Evolutionary conservation across 176 grass and related monocot species (phyloP).

Genomic region (Oryza meridionalis): DNA sequence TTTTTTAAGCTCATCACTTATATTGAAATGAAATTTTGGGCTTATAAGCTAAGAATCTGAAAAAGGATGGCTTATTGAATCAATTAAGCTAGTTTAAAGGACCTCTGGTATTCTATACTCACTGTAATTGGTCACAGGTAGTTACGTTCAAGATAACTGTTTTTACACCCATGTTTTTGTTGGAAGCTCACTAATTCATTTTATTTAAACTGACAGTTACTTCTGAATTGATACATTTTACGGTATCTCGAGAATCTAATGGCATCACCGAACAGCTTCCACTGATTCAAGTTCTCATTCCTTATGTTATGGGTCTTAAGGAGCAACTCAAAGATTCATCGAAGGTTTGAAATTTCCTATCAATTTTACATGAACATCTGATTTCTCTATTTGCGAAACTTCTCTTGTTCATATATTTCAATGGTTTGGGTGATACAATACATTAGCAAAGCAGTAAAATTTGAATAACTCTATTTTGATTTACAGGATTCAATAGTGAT

Average conservation of each 20-base stretch:
- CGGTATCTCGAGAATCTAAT: conserved; percentile 70
- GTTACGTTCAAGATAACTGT: conserved; percentile 5
- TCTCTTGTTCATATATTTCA: conserved; percentile 21
- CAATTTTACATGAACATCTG: conserved; percentile 11
- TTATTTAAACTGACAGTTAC: conserved; percentile 63
- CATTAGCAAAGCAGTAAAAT: neutral
- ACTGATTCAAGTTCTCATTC: conserved; percentile 85
- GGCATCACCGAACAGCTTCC: conserved; percentile 69
- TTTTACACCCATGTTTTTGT: conserved; percentile 23
- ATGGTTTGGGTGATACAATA: conserved; percentile 7
- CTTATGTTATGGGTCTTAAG: conserved; percentile 89
- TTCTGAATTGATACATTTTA: conserved; percentile 96
- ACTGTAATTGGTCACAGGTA: neutral
- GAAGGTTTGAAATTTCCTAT: conserved; percentile 56
- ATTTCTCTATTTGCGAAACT: conserved; percentile 20
- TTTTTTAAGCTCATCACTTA: neutral
- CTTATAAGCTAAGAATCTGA: conserved; percentile 19
- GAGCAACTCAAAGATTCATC: conserved; percentile 85
- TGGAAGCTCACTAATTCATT: conserved; percentile 35
- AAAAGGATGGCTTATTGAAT: conserved; percentile 28
- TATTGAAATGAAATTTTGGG: neutral
- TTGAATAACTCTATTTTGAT: neutral
- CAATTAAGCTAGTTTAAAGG: conserved; percentile 19
- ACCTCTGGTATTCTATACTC: neutral
- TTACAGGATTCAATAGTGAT: neutral